A percentile compares a stretch with the other conserved stretches of the same genome.
Evolutionary conservation across 192 early-diverging fungal genomes (phyloP).

Genomic region (Coemansia sp.): DNA sequence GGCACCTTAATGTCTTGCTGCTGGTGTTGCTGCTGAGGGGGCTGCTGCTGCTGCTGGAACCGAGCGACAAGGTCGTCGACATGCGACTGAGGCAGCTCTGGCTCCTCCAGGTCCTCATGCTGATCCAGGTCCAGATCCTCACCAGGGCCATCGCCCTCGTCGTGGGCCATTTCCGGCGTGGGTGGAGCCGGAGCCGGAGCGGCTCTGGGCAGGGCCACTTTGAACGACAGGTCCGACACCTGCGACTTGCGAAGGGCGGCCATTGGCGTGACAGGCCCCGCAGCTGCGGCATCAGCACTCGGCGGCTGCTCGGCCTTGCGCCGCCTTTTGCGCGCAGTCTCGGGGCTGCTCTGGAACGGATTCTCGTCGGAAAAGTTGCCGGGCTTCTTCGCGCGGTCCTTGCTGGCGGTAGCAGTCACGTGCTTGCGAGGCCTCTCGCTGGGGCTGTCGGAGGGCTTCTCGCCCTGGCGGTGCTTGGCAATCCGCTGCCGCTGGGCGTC

Average conservation of each 20-base stretch:
- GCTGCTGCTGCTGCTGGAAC: background rate
- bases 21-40: background rate
- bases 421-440: constrained; percentile 9
- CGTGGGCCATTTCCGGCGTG: background rate
- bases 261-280: constrained; percentile 34
- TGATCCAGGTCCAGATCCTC: background rate
- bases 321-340: constrained; percentile 34
- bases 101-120: background rate
- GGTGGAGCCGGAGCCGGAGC: background rate
- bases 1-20: background rate
- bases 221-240: constrained; percentile 38
- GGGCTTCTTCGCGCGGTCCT: background rate
- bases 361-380: constrained; percentile 54
- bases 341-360: constrained; percentile 57
- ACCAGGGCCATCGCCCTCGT: background rate
- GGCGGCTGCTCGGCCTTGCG: constrained; percentile 18
- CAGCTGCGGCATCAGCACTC: background rate
- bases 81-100: background rate
- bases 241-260: constrained; percentile 55
- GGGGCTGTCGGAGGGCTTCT: background rate
- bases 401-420: background rate
- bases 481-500: constrained; percentile 17
- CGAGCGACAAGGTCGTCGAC: background rate
- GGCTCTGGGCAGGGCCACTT: constrained; percentile 32
- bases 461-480: background rate